Conservation (phyloP, 352 stramenopile species). For the Globisporangium recalcitrans region DNA sequence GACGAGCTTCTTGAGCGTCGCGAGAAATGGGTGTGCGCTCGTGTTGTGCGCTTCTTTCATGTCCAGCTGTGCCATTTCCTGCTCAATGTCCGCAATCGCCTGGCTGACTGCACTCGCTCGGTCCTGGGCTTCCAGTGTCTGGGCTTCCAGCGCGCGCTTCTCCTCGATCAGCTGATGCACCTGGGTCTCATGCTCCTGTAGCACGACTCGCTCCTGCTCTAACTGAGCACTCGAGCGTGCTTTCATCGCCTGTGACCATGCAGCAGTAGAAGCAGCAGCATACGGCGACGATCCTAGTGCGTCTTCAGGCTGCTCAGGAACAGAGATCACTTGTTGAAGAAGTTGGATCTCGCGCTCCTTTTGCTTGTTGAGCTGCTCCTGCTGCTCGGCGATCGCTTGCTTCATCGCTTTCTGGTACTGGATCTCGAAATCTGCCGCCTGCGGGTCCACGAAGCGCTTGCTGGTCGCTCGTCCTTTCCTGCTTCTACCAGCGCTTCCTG, state of each 20-base stretch:
- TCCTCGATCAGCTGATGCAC: conserved; percentile 42
- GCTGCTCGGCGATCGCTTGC: conserved; percentile 48
- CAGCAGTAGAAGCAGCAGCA: not conserved
- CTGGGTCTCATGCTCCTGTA: conserved; percentile 30
- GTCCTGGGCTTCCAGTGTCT: conserved; percentile 22
- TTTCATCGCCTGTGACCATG: not conserved
- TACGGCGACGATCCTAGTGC: not conserved
- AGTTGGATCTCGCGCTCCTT: conserved; percentile 44
- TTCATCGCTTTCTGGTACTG: conserved; percentile 56
- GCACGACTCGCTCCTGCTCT: conserved; percentile 12
- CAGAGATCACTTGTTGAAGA: conserved; percentile 43
- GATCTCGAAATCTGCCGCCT: conserved; percentile 44
- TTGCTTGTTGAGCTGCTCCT: conserved; percentile 31
- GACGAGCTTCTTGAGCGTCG: conserved; percentile 32
- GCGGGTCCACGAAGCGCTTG: conserved; percentile 16
- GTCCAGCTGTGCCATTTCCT: conserved; percentile 35
- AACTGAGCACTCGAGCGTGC: conserved; percentile 7
- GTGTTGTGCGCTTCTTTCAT: conserved; percentile 27
- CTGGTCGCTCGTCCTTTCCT: not conserved
- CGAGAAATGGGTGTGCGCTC: conserved; percentile 21
- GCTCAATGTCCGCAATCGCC: conserved; percentile 30
- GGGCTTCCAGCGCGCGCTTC: conserved; percentile 33
- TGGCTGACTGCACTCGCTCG: conserved; percentile 26
- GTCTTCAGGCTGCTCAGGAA: conserved; percentile 18
- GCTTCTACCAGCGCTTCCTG: not conserved